A percentile compares a stretch with the other conserved stretches of the same genome.
These are phyloP conservation scores for Actinomortierella ambigua DNA, from an alignment of 371 early-diverging fungal species.

Conservation along the genomic window DNA sequence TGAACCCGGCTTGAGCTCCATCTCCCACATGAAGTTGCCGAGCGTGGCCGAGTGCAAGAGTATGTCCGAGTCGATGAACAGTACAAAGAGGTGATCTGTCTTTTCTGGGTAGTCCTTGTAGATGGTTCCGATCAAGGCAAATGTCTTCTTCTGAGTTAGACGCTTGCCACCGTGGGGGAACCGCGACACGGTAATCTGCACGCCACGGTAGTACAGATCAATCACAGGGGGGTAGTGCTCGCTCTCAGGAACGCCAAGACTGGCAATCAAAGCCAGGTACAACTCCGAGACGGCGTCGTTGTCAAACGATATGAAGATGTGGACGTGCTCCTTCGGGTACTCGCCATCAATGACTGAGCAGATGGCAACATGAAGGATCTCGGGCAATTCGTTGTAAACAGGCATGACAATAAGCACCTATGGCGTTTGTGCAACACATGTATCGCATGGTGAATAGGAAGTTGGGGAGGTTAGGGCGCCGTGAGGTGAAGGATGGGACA, in stretches of 20 bases:
- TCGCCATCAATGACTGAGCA: constrained; percentile 28
- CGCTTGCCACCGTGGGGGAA: constrained; percentile 52
- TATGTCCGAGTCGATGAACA: constrained; percentile 54
- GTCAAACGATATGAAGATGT: constrained; percentile 27
- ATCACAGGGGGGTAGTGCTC: constrained; percentile 25
- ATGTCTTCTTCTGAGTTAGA: constrained; percentile 41
- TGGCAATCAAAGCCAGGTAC: constrained; percentile 20
- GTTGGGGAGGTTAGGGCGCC: not conserved
- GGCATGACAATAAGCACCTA: constrained; percentile 30
- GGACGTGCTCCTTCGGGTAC: constrained; percentile 24
- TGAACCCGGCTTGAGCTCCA: constrained; percentile 26
- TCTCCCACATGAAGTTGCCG: constrained; percentile 34
- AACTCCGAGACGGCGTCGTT: constrained; percentile 20
- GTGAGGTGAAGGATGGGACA: not conserved
- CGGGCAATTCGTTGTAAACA: constrained; percentile 26
- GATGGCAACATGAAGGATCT: constrained; percentile 19
- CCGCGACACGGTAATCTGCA: constrained; percentile 36
- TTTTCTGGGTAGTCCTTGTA: constrained; percentile 29
- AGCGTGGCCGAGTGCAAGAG: constrained; percentile 36
- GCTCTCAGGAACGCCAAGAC: constrained; percentile 13
- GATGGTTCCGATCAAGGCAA: constrained; percentile 12
- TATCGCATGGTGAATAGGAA: not conserved
- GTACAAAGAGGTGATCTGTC: constrained; percentile 35
- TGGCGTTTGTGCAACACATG: not conserved
- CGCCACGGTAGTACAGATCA: constrained; percentile 25